These are phyloP conservation scores for Diversispora eburnea DNA, from an alignment of 192 early-diverging fungal genomes.

Conservation along the genomic window DNA sequence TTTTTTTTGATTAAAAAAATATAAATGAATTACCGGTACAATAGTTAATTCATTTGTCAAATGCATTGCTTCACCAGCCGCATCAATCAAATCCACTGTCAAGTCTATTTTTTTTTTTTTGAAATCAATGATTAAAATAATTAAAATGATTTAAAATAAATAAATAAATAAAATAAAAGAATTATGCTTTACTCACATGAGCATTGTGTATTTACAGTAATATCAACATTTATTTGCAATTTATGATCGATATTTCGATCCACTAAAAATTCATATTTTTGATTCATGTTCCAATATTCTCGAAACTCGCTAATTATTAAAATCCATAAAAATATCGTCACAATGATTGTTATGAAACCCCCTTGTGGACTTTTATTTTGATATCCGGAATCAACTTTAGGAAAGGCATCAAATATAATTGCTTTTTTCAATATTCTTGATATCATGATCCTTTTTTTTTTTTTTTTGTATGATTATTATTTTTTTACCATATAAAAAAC, in stretches of 20 bases:
- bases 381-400: constrained; percentile 80
- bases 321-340: constrained; percentile 62
- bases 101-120: constrained; percentile 40
- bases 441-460: background rate
- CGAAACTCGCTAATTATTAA: constrained; percentile 66
- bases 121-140: too few relatives aligned
- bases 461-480: too few relatives aligned
- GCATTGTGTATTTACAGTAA: constrained; percentile 88
- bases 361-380: constrained; percentile 70
- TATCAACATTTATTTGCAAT: constrained; percentile 81
- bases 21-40: constrained; percentile 42
- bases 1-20: background rate
- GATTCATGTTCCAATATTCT: constrained; percentile 60
- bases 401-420: constrained; percentile 73
- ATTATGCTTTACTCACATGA: background rate
- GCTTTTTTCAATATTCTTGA: constrained; percentile 7
- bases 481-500: too few relatives aligned
- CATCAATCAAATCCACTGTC: constrained; percentile 67
- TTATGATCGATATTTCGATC: constrained; percentile 60
- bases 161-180: background rate
- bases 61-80: constrained; percentile 53
- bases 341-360: constrained; percentile 68
- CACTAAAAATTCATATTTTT: constrained; percentile 76
- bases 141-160: background rate
- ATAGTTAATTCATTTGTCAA: constrained; percentile 53